Base-by-base conservation (phyloP, 1,284 basidiomycete genomes). In the Blastosporella zonata region DNA sequence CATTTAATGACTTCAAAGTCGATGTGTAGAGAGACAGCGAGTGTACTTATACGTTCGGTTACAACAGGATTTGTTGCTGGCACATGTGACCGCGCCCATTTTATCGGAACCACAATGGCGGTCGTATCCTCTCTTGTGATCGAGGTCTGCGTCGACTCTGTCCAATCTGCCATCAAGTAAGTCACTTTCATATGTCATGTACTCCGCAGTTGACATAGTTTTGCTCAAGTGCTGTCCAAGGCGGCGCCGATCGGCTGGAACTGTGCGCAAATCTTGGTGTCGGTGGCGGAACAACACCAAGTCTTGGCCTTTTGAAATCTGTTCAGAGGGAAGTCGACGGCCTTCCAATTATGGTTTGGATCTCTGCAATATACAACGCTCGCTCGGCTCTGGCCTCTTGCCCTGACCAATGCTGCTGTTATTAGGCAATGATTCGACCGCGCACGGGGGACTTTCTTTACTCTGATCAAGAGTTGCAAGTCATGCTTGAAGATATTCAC, bases 221-320 rank as follows among this genome's bases (percentile, higher is more conserved):
- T 34, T 43, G 44, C 43, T 45, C 5, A 60, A 90, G 88, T 57
- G 87, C 88, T 25, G 69, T 79, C 8, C 62, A 66, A 25, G 87
- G 79, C 23, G 87, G 87, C 6, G 87, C 87, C 36, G 73, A 87
- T 63, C 74, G 89, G 49, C 75, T 92, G 18, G 90, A 92, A 62
- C 66, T 93, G n/a, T 92, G 90, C 60, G 77, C 74, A 6, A 87
- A 83, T 59, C 71, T 92, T 43, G 77, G 75, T 25, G 59, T 79
- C 29, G 89, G 87, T 18, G 90, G 90, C 18, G 90, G 90, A 8
- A 86, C 81, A 5, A 93, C 89, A 0, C 90, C 90, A 8, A 86
- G 79, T 54, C 52, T 86, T 8, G 90, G 90, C 1, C 71, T 91
- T 28, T 68, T 90, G 29, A 80, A 66, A 52, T 64, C 71, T 2